Conservation (phyloP, 495 filamentous ascomycete genomes). For the Tricharina praecox region DNA sequence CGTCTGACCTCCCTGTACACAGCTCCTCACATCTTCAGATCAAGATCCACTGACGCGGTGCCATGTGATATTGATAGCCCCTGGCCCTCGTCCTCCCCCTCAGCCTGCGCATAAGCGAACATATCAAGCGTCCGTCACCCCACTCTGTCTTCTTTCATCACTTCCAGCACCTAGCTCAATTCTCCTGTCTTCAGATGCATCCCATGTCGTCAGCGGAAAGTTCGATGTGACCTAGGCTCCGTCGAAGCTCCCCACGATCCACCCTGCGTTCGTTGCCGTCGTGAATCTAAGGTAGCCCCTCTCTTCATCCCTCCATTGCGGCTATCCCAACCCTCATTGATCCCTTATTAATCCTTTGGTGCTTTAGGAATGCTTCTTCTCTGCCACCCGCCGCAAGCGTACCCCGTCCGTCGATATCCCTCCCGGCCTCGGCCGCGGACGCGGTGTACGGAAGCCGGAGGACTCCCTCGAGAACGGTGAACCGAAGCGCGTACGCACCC, state of each 20-base stretch:
- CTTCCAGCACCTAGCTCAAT: neutral
- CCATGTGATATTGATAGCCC: too few species aligned
- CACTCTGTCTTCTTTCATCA: neutral
- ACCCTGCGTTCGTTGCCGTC: slow-evolving; percentile 80
- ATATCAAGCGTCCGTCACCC: slow-evolving; percentile 42
- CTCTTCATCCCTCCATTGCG: too few species aligned
- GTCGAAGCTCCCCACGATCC: slow-evolving; percentile 90
- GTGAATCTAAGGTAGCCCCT: slow-evolving; percentile 39
- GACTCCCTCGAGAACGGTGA: slow-evolving; percentile 4
- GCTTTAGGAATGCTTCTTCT: slow-evolving; percentile 79
- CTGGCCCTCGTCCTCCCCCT: neutral
- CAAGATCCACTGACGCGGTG: too few species aligned
- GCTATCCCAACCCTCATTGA: too few species aligned
- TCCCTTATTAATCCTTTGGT: too few species aligned
- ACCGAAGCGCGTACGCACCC: slow-evolving; percentile 4
- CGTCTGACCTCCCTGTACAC: too few species aligned
- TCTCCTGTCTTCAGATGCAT: slow-evolving; percentile 39
- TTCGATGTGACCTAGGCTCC: slow-evolving; percentile 82
- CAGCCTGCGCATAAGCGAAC: slow-evolving; percentile 24
- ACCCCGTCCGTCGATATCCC: slow-evolving; percentile 39
- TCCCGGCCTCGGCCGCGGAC: slow-evolving; percentile 34
- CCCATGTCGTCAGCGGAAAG: slow-evolving; percentile 77
- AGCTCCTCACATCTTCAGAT: too few species aligned
- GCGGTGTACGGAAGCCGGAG: slow-evolving; percentile 27
- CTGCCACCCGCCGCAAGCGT: slow-evolving; percentile 88